Evolutionary conservation across 2,329 filamentous ascomycete species (phyloP).

Genomic region (Setomelanomma holmii): DNA sequence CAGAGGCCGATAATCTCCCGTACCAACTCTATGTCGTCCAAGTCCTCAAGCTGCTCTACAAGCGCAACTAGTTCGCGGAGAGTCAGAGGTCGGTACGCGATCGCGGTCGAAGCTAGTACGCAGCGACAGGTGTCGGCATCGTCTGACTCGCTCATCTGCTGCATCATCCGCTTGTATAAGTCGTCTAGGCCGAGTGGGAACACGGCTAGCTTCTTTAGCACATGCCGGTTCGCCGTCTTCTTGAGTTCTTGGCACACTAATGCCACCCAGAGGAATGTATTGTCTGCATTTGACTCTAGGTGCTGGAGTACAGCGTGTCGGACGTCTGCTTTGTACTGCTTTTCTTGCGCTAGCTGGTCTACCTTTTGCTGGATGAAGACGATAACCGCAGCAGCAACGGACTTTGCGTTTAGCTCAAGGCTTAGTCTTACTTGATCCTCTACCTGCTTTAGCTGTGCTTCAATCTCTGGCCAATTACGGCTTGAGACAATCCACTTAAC

Average conservation of each 20-base stretch:
- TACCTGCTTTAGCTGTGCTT: conserved; percentile 34
- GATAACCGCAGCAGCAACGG: conserved; percentile 44
- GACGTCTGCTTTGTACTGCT: conserved; percentile 46
- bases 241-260: conserved; percentile 46
- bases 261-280: too few species aligned
- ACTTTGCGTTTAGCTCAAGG: conserved; percentile 46
- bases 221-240: conserved; percentile 19
- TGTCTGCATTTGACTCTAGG: conserved; percentile 43
- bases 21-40: conserved; percentile 10
- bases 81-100: conserved; percentile 48
- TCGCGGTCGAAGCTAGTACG: conserved; percentile 44
- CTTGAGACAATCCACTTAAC: conserved; percentile 25
- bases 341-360: conserved; percentile 27
- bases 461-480: conserved; percentile 38
- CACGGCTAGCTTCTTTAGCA: conserved; percentile 17
- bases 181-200: conserved; percentile 48
- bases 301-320: conserved; percentile 32
- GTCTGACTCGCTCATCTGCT: conserved; percentile 36
- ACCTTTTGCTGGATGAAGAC: conserved; percentile 50
- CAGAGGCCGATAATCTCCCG: conserved; percentile 32
- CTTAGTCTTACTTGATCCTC: conserved; percentile 33
- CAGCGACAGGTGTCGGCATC: conserved; percentile 41
- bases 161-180: conserved; percentile 52
- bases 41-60: conserved; percentile 14
- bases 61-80: conserved; percentile 45